Base-by-base conservation (phyloP, 345 rosid species). In the Gossypium arboreum region DNA sequence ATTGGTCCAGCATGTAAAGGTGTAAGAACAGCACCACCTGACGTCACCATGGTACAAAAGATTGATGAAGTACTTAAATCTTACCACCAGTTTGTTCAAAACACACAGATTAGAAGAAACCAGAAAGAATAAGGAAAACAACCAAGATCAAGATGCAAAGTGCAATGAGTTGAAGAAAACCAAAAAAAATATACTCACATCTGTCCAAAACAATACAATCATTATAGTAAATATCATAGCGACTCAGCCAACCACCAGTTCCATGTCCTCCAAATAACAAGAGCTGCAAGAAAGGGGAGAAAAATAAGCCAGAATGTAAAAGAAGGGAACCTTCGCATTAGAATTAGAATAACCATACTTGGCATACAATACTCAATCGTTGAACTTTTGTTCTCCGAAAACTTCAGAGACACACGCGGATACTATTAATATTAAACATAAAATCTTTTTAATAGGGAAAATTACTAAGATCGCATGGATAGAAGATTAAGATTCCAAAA, bases 201-300 rank as follows among this genome's bases (percentile, higher is more conserved):
- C 99, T 85, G 76, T 95, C 99, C 80, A 95, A 86, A 74, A 95
- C 83, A 66, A 93, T 76, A 82, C 86, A 89, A 75, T 95, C 99
- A 76, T 95, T 89, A 77, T 91, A 91, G 82, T 93, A 95, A 72
- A 95, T 88, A 75, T 95, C 97, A 73, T 95, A 95, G 68, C 98
- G 98, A 81, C 94, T 95, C 76, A 95, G 84, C 99, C 98, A 95
- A 73, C 99, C 99, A 71, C 99, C 98, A 76, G 97, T 95, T 68
- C 98, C 96, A 78, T 93, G 98, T 70, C 99, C 99, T 74, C 99
- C 99, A 80, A 93, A 95, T 82, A 95, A 80, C 84, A 95, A 83
- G 75, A 95, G 94, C 99, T 95, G 88, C 81, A 86, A 76, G 29
- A 7, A 25, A 66, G 18, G 52, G 18, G 34, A 74, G 48, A 73